Evolutionary conservation across 352 stramenopile species (phyloP), one percentile per base, ranked within the genome.

Genomic region (Globisporangium barbulae): DNA sequence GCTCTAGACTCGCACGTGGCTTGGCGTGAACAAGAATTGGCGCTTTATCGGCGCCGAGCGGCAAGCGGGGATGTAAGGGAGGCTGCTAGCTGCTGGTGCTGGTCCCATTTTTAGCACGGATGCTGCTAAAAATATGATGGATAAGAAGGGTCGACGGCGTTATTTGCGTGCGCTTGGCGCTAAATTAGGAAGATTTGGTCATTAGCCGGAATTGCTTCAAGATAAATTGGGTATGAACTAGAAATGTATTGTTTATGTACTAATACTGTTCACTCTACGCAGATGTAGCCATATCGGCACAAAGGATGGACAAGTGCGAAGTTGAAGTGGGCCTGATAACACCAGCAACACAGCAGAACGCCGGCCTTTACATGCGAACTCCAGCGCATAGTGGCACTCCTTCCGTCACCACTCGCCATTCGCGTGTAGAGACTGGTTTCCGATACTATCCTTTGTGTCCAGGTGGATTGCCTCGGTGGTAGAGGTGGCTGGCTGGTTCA

Each of bases 201-300:
- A 1, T 39, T 39, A 3, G 33, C 47, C 25, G 21, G 17, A 31
- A 2, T 5, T 31, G 22, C 6, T 31, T 30, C 47, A 33, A 53
- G 28, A 53, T 31, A 30, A 31, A 28, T 50, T 22, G 44, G 17
- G 5, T 9, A 50, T 30, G 8, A 49, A 49, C 44, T 52, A 21
- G 3, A 12, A 5, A 28, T 22, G 21, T 2, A 53, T 37, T 21
- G 13, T 55, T 55, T 59, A 59, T 59, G 53, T 31, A 8, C 31
- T 0, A 39, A 54, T 37, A 3, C 21, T 30, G 53, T 1, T 5
- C 19, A 2, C 8, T 59, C 12, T 45, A 5, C 44, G 12, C 37
- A 50, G 49, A 50, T 50, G 53, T 50, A 60, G 53, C 53, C 37
- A 60, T 39, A 21, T 25, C 37, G 5, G 30, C 19, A 35, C 6